These are phyloP conservation scores for Saccharomyces hybrid DNA, from an alignment of 1,139 yeast genomes.

Conservation along the genomic window DNA sequence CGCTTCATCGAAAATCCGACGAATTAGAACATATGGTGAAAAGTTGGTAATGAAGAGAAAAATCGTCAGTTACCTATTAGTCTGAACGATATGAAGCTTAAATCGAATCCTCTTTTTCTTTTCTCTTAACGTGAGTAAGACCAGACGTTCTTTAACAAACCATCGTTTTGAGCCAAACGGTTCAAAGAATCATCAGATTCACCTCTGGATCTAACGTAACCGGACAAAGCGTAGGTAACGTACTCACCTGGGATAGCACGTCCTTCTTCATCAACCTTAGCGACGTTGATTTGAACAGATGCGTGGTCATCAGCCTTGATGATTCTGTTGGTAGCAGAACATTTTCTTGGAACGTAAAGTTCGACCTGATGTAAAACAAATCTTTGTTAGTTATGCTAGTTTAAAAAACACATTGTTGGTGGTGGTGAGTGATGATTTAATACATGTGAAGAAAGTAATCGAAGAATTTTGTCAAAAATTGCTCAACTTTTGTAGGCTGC, in stretches of 20 bases:
- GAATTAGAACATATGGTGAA: neutral
- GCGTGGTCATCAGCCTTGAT: constrained; percentile 99
- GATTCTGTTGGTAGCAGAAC: constrained; percentile 99
- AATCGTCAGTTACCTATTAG: neutral
- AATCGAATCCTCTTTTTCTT: neutral
- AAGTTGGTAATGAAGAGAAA: neutral
- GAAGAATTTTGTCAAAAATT: neutral
- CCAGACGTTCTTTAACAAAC: constrained; percentile 98
- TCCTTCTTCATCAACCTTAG: constrained; percentile 90
- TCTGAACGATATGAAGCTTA: neutral
- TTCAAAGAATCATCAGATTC: constrained; percentile 98
- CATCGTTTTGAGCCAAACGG: constrained; percentile 99
- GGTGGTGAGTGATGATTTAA: neutral
- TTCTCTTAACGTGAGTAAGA: constrained; percentile 87
- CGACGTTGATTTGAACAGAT: constrained; percentile 88
- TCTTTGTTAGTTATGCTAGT: neutral
- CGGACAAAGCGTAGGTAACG: constrained; percentile 95
- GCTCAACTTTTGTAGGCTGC: neutral
- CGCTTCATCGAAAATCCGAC: neutral
- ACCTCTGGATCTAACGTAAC: constrained; percentile 85
- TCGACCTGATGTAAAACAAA: constrained; percentile 57
- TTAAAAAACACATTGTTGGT: neutral
- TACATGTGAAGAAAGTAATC: neutral
- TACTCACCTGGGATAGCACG: constrained; percentile 86
- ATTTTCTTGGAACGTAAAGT: constrained; percentile 99